Conservation (phyloP, 805 yeast genomes). For the Ogataea trehaloabstinens region DNA sequence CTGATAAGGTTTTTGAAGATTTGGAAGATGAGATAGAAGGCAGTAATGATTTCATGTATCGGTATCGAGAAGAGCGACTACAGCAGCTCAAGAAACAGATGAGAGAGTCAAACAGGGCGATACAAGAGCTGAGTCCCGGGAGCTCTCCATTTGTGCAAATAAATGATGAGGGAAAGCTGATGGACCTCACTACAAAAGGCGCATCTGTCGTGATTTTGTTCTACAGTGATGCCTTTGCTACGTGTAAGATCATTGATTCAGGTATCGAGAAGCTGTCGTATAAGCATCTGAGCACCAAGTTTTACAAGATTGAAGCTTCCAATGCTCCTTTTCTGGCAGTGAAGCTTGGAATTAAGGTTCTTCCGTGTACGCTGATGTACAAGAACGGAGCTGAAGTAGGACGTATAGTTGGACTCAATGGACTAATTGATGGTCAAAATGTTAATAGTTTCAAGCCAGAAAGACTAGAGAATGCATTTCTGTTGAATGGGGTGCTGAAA, state of each 20-base stretch:
- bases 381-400: conserved; percentile 56
- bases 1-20: conserved; percentile 43
- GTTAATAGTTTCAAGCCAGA: conserved; percentile 45
- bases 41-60: conserved; percentile 37
- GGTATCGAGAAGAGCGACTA: conserved; percentile 62
- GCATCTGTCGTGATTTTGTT: conserved; percentile 57
- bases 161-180: conserved; percentile 56
- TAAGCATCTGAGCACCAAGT: conserved; percentile 54
- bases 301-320: conserved; percentile 56
- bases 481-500: conserved; percentile 32
- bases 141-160: conserved; percentile 37
- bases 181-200: conserved; percentile 46
- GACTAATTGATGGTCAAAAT: conserved; percentile 42
- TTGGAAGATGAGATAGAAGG: conserved; percentile 52
- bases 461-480: conserved; percentile 46
- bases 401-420: conserved; percentile 68
- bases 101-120: conserved; percentile 32
- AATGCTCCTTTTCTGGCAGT: conserved; percentile 71
- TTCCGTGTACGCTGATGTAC: conserved; percentile 70
- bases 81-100: conserved; percentile 50
- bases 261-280: conserved; percentile 46
- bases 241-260: conserved; percentile 60
- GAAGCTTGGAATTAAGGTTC: conserved; percentile 58
- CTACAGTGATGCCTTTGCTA: conserved; percentile 55
- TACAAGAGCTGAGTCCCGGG: conserved; percentile 31